Conservation (phyloP, 306 rosid species). For the Betula pendula region DNA sequence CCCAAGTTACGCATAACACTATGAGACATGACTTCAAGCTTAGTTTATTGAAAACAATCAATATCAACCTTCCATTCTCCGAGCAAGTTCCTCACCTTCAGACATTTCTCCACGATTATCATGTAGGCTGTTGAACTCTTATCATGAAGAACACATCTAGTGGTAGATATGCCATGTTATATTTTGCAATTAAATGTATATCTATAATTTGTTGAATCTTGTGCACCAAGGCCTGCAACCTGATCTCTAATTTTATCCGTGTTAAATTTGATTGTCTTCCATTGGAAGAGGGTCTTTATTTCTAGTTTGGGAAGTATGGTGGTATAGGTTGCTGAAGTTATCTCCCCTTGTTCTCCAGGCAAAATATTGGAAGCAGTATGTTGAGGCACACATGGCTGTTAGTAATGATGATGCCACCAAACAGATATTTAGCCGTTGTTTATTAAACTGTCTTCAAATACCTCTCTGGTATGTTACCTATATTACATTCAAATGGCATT, state of each 20-base stretch:
- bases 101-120: neutral
- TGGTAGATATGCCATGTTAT: neutral
- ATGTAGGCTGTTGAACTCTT: neutral
- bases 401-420: constrained; percentile 87
- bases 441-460: constrained; percentile 82
- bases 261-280: neutral
- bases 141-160: neutral
- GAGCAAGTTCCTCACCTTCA: too few species aligned
- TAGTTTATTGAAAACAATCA: too few species aligned
- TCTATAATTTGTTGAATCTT: neutral
- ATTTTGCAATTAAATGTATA: neutral
- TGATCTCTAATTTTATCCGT: neutral
- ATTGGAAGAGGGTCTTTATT: neutral
- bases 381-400: constrained; percentile 86
- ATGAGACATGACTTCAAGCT: too few species aligned
- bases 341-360: constrained; percentile 54
- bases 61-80: too few species aligned
- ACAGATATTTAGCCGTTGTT: constrained; percentile 92
- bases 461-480: constrained; percentile 76
- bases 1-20: too few species aligned
- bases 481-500: constrained; percentile 22
- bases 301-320: neutral
- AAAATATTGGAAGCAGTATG: constrained; percentile 97
- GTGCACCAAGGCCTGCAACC: neutral
- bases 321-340: constrained; percentile 10